These are phyloP conservation scores for Wickerhamiella shivajii DNA, from an alignment of 805 yeast genomes.

Conservation along the genomic window DNA sequence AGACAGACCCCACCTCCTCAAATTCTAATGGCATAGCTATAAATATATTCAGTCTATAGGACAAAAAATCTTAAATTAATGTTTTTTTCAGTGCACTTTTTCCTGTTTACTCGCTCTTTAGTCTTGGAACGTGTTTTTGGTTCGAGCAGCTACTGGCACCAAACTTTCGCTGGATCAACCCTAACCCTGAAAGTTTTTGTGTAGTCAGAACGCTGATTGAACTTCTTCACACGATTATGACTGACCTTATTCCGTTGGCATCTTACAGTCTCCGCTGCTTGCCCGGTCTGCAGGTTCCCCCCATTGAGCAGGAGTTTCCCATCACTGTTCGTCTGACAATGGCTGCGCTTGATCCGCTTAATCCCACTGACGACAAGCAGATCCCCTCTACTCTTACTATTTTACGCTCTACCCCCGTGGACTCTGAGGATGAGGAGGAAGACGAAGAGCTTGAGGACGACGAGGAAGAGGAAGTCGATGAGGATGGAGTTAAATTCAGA, in stretches of 20 bases:
- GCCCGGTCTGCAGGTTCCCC: constrained; percentile 81
- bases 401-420: constrained; percentile 27
- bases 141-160: too few relatives aligned
- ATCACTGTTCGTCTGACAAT: constrained; percentile 81
- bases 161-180: too few relatives aligned
- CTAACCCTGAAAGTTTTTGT: too few relatives aligned
- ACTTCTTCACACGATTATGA: constrained; percentile 3
- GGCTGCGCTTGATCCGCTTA: constrained; percentile 88
- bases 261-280: constrained; percentile 71
- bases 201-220: background rate
- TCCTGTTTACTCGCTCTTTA: too few relatives aligned
- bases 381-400: constrained; percentile 84
- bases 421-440: constrained; percentile 22
- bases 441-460: constrained; percentile 34
- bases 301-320: constrained; percentile 74
- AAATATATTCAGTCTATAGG: background rate
- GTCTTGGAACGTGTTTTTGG: too few relatives aligned
- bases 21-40: constrained; percentile 45
- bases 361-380: constrained; percentile 37
- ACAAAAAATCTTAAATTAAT: background rate
- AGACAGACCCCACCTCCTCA: constrained; percentile 96
- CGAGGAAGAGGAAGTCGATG: constrained; percentile 43
- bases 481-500: constrained; percentile 53
- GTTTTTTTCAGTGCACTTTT: too few relatives aligned
- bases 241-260: constrained; percentile 59